Percentiles rank a stretch among this genome's conserved stretches.
Evolutionary conservation across 495 filamentous ascomycete species (phyloP).

Genomic region (Xylaria nigripes): DNA sequence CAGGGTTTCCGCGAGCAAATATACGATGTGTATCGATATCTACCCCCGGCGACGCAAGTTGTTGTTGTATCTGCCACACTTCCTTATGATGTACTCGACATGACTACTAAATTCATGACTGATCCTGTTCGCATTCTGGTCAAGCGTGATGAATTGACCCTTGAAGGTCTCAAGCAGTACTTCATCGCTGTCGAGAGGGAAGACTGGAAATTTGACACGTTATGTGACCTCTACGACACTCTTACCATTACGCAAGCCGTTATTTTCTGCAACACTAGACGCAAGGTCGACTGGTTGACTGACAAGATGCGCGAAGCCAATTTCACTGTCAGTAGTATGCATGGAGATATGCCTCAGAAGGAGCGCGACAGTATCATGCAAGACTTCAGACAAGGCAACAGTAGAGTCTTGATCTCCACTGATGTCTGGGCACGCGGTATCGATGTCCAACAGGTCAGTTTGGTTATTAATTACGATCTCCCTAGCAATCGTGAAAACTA

Average conservation of each 20-base stretch:
- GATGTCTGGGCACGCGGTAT: constrained; percentile 98
- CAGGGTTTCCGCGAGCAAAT: constrained; percentile 98
- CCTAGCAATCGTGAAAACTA: constrained; percentile 99
- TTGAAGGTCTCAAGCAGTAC: constrained; percentile 98
- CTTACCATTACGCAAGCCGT: constrained; percentile 98
- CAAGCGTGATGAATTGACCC: constrained; percentile 97
- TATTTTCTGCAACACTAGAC: constrained; percentile 99
- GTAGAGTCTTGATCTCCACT: constrained; percentile 94
- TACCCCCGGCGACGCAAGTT: constrained; percentile 93
- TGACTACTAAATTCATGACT: constrained; percentile 99
- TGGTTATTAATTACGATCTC: constrained; percentile 99
- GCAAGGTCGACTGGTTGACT: constrained; percentile 99
- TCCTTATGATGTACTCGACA: constrained; percentile 95
- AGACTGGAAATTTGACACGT: constrained; percentile 99
- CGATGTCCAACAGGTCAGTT: constrained; percentile 97
- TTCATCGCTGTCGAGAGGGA: constrained; percentile 99
- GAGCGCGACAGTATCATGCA: constrained; percentile 98
- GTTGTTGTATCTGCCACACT: constrained; percentile 96
- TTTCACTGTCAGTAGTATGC: constrained; percentile 98
- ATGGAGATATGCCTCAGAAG: constrained; percentile 98
- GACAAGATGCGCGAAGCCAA: constrained; percentile 98
- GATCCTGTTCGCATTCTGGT: constrained; percentile 98
- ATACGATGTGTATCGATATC: constrained; percentile 96
- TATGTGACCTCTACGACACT: constrained; percentile 98
- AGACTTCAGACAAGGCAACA: constrained; percentile 94